Base-by-base conservation (phyloP, 108 stramenopile genomes). In the Poteriospumella lacustris region DNA sequence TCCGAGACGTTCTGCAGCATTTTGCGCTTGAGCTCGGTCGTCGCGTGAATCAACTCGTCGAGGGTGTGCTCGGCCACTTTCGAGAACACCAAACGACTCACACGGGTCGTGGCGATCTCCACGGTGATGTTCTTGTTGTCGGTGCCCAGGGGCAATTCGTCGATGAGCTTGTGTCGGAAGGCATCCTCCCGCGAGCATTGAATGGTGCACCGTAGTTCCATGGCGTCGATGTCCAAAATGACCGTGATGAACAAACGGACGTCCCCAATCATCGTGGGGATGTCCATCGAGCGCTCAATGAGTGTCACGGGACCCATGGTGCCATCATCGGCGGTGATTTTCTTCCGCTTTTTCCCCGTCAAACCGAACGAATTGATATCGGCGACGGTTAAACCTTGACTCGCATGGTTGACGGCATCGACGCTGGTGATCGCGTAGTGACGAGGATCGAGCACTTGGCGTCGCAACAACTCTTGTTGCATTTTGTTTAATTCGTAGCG, bases 401-500 rank as follows among this genome's bases (percentile, higher is more conserved):
- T 64, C 36, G 15, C 60, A 64, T 34, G 31, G 9, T 9, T 31
- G 9, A 3, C 3, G 12, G 31, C 31, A 24, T 64, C 60, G 3
- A 64, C 3, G 24, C 60, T 64, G 31, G 9, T 64, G 3, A 64
- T 34, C 9, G 28, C 31, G 60, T 64, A 64, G 31, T 64, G 60
- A 9, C 60, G 15, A 31, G 70, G 70, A 56, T 73, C 70, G 3
- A 73, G 33, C 5, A 73, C 31, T 12, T 73, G 43, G 26, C 70
- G 38, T 3, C 47, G 12, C 26, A 73, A 24, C 70, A 73, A 38
- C 31, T 73, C 70, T 5, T 73, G 5, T 33, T 73, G 70, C 70
- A 73, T 73, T 33, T 73, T 73, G 3, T 29, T 9, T 19, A 73
- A 3, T 31, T 73, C 70, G 42, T 73, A 73, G 9, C 47, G 12